A percentile compares a stretch with the other conserved stretches of the same genome.
Conservation (phyloP, 208 protist species). For the Crithidia sp. region DNA sequence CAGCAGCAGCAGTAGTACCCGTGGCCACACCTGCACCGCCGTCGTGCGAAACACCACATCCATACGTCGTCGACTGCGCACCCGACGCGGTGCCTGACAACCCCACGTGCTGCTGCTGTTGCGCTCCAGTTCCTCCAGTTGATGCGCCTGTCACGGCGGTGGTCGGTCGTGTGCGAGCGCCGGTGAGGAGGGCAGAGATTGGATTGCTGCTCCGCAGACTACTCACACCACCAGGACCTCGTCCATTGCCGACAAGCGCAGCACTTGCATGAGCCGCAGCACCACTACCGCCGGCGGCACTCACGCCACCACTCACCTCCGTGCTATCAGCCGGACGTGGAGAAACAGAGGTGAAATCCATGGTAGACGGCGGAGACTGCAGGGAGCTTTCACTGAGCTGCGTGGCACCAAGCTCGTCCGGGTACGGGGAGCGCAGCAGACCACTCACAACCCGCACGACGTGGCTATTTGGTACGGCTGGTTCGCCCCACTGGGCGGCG, state of each 20-base stretch:
- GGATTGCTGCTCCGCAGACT: conserved; percentile 1
- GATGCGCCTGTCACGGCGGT: background rate
- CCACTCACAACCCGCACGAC: conserved; percentile 15
- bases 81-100: no score
- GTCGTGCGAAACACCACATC: conserved; percentile 12
- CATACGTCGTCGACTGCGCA: background rate
- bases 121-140: background rate
- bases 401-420: background rate
- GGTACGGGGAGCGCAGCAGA: conserved; percentile 2
- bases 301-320: background rate
- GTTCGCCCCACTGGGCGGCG: background rate
- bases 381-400: conserved; percentile 9
- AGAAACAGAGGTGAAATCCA: background rate
- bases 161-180: background rate
- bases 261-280: background rate
- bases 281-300: background rate
- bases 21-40: background rate
- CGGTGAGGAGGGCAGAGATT: conserved; percentile 18
- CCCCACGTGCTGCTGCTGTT: background rate
- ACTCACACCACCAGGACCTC: background rate
- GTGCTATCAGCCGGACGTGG: no score
- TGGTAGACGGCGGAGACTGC: conserved; percentile 12
- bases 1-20: background rate
- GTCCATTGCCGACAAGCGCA: background rate
- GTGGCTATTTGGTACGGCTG: background rate